Evolutionary conservation across 352 stramenopile genomes (phyloP).

Genomic region (Phytophthora capsici): DNA sequence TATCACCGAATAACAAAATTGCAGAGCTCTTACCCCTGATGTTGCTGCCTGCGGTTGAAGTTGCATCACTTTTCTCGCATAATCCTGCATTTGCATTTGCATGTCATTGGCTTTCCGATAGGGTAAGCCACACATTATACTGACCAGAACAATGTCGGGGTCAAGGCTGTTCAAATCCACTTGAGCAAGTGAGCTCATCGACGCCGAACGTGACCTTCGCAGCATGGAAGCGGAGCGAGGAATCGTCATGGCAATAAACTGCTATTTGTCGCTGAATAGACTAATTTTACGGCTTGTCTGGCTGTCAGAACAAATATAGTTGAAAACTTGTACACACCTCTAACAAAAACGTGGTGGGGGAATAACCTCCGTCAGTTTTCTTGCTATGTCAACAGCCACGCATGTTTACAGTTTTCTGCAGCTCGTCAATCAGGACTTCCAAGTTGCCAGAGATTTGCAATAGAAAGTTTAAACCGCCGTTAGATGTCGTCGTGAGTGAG

Average conservation of each 20-base stretch:
- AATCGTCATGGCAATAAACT: constrained; percentile 7
- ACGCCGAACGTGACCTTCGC: constrained; percentile 34
- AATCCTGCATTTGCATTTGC: constrained; percentile 25
- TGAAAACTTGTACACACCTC: too few relatives aligned
- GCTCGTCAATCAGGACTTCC: too few relatives aligned
- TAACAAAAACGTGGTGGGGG: too few relatives aligned
- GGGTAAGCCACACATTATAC: neutral
- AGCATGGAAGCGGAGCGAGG: constrained; percentile 24
- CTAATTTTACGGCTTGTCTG: constrained; percentile 18
- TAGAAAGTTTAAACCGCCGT: too few relatives aligned
- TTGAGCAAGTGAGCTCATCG: constrained; percentile 40
- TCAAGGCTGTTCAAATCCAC: constrained; percentile 39
- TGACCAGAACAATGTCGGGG: constrained; percentile 36
- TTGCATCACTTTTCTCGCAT: constrained; percentile 41
- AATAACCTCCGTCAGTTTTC: too few relatives aligned
- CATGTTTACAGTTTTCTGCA: too few relatives aligned
- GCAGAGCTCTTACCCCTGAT: constrained; percentile 13
- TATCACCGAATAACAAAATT: neutral
- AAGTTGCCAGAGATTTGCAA: too few relatives aligned
- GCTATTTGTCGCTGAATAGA: neutral
- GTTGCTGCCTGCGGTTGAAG: constrained; percentile 37
- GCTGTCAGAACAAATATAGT: too few relatives aligned
- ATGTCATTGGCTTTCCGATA: neutral
- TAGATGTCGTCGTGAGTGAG: too few relatives aligned
- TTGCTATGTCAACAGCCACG: too few relatives aligned